phyloP scores from a whole-genome alignment of 306 rosid genomes.

The Lablab purpureus region DNA sequence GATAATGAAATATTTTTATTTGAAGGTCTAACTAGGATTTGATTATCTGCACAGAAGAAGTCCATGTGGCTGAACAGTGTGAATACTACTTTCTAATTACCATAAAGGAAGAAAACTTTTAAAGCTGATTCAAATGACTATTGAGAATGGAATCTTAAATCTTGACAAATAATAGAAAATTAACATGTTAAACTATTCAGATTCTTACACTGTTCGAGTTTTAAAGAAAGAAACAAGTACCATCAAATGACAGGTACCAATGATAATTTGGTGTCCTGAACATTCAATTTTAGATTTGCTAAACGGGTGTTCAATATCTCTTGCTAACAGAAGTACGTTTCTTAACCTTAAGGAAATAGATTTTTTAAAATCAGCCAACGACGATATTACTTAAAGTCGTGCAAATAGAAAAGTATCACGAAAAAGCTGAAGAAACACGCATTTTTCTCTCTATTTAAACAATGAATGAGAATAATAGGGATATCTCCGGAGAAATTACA shows the following conservation, averaged over 20 bases:
- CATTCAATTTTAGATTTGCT: not conserved
- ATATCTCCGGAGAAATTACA: not conserved
- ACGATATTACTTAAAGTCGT: not conserved
- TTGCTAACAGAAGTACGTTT: not conserved
- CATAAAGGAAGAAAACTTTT: not conserved
- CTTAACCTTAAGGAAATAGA: not conserved
- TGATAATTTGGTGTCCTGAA: not conserved
- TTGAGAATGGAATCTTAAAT: not conserved
- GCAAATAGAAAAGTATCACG: not conserved
- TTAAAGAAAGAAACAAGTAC: not conserved
- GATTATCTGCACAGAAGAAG: conserved; percentile 26
- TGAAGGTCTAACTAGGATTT: conserved; percentile 30
- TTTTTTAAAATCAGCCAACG: not conserved
- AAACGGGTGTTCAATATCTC: not conserved
- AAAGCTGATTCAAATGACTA: conserved; percentile 1
- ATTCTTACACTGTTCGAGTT: not conserved
- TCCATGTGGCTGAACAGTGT: not conserved
- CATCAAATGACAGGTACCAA: not conserved
- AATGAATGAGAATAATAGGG: not conserved
- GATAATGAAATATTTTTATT: conserved; percentile 4
- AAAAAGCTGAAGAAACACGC: not conserved
- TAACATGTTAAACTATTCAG: conserved; percentile 4
- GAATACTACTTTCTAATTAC: not conserved
- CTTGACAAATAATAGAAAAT: not conserved
- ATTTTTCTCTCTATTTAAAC: not conserved